phyloP scores from a whole-genome alignment of 768 basidiomycete species.

The Tulasnella sp. region DNA sequence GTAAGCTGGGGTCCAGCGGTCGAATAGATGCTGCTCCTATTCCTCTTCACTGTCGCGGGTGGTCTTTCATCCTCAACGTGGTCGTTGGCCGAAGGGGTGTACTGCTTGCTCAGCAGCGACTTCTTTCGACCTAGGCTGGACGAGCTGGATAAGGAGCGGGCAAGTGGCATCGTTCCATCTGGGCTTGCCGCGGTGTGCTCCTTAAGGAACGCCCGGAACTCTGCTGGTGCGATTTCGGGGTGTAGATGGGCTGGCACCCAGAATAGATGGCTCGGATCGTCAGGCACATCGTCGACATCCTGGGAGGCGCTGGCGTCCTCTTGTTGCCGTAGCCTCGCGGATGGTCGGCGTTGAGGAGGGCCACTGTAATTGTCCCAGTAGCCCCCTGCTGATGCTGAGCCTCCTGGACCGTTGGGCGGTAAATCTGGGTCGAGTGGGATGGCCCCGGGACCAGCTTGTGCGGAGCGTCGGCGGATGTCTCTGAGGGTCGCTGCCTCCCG shows the following conservation, averaged over 20 bases:
- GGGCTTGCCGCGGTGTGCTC: slow-evolving; percentile 53
- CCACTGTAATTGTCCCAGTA: slow-evolving; percentile 29
- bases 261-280: slow-evolving; percentile 88
- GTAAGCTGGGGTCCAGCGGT: slow-evolving; percentile 81
- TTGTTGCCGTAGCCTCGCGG: neutral
- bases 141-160: slow-evolving; percentile 39
- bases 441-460: slow-evolving; percentile 70
- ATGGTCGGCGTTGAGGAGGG: slow-evolving; percentile 1
- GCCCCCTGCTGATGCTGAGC: slow-evolving; percentile 23
- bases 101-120: slow-evolving; percentile 93
- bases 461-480: slow-evolving; percentile 80
- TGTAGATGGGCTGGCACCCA: slow-evolving; percentile 98
- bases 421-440: slow-evolving; percentile 89
- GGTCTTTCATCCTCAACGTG: slow-evolving; percentile 57
- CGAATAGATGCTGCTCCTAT: slow-evolving; percentile 62
- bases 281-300: slow-evolving; percentile 44
- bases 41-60: slow-evolving; percentile 62
- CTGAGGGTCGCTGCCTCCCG: slow-evolving; percentile 82
- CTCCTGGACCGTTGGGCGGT: slow-evolving; percentile 47
- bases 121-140: slow-evolving; percentile 70
- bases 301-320: neutral
- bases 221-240: slow-evolving; percentile 94
- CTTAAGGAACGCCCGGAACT: slow-evolving; percentile 92
- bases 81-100: slow-evolving; percentile 76
- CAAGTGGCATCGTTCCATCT: slow-evolving; percentile 30